A percentile compares a stretch with the other conserved stretches of the same genome.
Conservation (phyloP, 2,329 filamentous ascomycete species). For the Intubia oerlemansii region DNA sequence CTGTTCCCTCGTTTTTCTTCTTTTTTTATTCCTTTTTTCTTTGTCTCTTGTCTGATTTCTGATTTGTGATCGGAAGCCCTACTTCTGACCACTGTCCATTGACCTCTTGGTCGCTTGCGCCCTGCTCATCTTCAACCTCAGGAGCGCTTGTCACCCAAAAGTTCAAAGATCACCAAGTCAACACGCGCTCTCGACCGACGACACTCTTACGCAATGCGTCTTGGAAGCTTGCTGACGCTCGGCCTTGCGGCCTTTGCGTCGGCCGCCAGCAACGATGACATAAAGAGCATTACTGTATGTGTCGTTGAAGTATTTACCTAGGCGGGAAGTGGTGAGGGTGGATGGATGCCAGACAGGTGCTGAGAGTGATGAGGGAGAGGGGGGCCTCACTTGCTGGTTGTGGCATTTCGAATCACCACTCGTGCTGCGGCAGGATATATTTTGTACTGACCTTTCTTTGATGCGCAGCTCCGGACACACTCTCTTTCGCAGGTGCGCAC, state of each 20-base stretch:
- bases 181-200: no score
- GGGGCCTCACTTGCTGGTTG: no score
- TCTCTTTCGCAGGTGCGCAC: constrained; percentile 51
- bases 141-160: no score
- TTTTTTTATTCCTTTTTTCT: neutral
- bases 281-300: constrained; percentile 23
- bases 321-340: no score
- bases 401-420: neutral
- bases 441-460: neutral
- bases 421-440: neutral
- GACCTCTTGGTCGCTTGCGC: no score
- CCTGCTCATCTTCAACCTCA: no score
- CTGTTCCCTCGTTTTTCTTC: constrained; percentile 1
- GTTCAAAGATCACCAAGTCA: no score
- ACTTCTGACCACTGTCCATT: no score
- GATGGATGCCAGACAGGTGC: no score
- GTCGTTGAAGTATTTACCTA: no score
- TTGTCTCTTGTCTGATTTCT: constrained; percentile 1
- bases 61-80: no score
- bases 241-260: constrained; percentile 28
- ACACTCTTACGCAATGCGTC: constrained; percentile 20
- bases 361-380: no score
- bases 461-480: constrained; percentile 52
- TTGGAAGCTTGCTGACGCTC: constrained; percentile 23
- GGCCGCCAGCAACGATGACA: constrained; percentile 20